A percentile compares a stretch with the other conserved stretches of the same genome.
These are phyloP conservation scores for Zygotorulaspora danielsina DNA, from an alignment of 805 yeast genomes.

Conservation along the genomic window DNA sequence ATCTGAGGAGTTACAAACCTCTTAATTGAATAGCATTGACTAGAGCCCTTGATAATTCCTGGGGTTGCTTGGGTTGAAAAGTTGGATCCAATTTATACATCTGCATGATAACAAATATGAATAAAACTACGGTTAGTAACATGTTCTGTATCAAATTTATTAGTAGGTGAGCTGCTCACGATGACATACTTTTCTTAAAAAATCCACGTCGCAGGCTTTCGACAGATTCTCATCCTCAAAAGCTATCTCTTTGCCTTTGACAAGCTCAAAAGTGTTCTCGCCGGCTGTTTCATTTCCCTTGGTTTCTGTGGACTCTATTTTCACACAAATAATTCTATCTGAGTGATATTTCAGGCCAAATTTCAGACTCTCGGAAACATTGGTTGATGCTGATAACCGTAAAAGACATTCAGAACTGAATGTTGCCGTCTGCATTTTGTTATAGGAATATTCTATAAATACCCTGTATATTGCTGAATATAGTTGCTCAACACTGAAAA, in stretches of 20 bases:
- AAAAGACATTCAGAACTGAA: conserved; percentile 70
- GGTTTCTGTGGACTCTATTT: conserved; percentile 35
- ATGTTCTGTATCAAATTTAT: background rate
- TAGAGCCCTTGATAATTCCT: conserved; percentile 40
- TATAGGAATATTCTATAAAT: conserved; percentile 46
- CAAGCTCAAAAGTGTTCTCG: conserved; percentile 6
- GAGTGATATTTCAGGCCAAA: conserved; percentile 62
- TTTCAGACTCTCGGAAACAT: conserved; percentile 62
- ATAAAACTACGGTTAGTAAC: conserved; percentile 10
- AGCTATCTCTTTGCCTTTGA: conserved; percentile 37
- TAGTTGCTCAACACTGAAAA: conserved; percentile 60
- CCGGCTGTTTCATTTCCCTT: conserved; percentile 1
- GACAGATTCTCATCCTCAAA: conserved; percentile 35
- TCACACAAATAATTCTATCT: conserved; percentile 47
- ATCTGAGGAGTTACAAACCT: conserved; percentile 52
- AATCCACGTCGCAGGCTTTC: conserved; percentile 34
- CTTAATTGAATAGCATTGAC: conserved; percentile 48
- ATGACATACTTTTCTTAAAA: conserved; percentile 34
- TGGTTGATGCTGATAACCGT: conserved; percentile 64
- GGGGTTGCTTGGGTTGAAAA: conserved; percentile 19
- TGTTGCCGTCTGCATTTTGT: conserved; percentile 54
- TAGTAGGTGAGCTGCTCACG: background rate
- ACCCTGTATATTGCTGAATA: conserved; percentile 58
- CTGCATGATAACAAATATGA: conserved; percentile 15
- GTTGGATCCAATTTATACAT: conserved; percentile 28